Conservation (phyloP, 1,139 yeast species). For the Lodderomyces margitis region DNA sequence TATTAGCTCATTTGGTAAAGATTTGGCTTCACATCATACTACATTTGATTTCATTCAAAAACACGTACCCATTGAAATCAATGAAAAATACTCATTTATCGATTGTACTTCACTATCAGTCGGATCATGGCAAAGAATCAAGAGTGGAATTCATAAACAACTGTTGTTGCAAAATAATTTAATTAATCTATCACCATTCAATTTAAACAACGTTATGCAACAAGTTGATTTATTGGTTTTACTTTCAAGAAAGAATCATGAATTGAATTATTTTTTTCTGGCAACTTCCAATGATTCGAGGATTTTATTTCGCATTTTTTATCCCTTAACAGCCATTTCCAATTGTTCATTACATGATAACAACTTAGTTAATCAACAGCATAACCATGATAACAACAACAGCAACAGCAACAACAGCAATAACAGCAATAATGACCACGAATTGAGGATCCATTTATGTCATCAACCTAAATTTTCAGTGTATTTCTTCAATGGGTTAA, state of each 20-base stretch:
- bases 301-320: constrained; percentile 68
- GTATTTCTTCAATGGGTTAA: constrained; percentile 54
- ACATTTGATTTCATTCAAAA: constrained; percentile 1
- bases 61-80: constrained; percentile 51
- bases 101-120: constrained; percentile 68
- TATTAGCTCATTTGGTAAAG: background rate
- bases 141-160: constrained; percentile 55
- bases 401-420: background rate
- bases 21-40: constrained; percentile 3
- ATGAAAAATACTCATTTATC: constrained; percentile 65
- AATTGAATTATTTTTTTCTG: constrained; percentile 70
- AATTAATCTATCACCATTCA: constrained; percentile 63
- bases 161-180: constrained; percentile 41
- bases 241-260: constrained; percentile 64
- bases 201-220: constrained; percentile 60
- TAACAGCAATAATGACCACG: constrained; percentile 18
- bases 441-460: constrained; percentile 49
- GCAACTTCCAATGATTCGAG: constrained; percentile 66
- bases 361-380: constrained; percentile 21
- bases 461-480: constrained; percentile 77
- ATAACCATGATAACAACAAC: too few relatives aligned
- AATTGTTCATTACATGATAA: constrained; percentile 50
- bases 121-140: constrained; percentile 77
- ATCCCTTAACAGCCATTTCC: constrained; percentile 50
- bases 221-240: constrained; percentile 68